A percentile compares a stretch with the other conserved stretches of the same genome.
Conservation (phyloP, 345 rosid species). For the Camelina laxa region DNA sequence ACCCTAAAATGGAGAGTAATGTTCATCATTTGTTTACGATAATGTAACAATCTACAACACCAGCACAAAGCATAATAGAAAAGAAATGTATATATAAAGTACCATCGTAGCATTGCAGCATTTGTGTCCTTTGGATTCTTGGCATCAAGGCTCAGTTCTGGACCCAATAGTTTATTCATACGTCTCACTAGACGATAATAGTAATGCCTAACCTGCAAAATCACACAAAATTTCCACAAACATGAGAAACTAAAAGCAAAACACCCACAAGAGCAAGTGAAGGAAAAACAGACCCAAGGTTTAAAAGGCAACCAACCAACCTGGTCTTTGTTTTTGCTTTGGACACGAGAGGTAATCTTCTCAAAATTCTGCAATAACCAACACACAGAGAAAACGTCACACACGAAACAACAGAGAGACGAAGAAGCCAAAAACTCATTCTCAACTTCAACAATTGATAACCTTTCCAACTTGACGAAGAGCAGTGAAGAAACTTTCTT, state of each 20-base stretch:
- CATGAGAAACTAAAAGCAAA: conserved; percentile 26
- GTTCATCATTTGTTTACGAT: no score
- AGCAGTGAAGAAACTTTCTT: conserved; percentile 96
- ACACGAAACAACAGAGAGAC: conserved; percentile 18
- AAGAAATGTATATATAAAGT: conserved; percentile 26
- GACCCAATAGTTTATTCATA: conserved; percentile 97
- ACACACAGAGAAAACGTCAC: conserved; percentile 7
- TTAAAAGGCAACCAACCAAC: conserved; percentile 47
- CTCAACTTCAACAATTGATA: conserved; percentile 32
- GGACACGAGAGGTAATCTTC: conserved; percentile 94
- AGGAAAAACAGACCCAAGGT: conserved; percentile 4
- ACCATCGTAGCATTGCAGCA: conserved; percentile 99
- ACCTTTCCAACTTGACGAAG: conserved; percentile 99
- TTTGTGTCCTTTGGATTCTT: conserved; percentile 98
- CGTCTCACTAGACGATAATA: conserved; percentile 97
- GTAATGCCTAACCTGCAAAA: conserved; percentile 94
- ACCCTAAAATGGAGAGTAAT: background rate
- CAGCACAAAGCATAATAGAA: background rate
- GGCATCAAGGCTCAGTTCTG: conserved; percentile 89
- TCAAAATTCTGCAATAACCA: conserved; percentile 79
- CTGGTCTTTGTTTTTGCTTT: conserved; percentile 99
- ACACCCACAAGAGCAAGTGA: conserved; percentile 1
- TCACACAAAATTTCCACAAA: conserved; percentile 7
- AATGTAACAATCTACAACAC: no score
- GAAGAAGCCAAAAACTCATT: background rate